Percentiles rank a stretch among this genome's conserved stretches.
Evolutionary conservation across 768 basidiomycete species (phyloP).

Genomic region (Boletus sp.): DNA sequence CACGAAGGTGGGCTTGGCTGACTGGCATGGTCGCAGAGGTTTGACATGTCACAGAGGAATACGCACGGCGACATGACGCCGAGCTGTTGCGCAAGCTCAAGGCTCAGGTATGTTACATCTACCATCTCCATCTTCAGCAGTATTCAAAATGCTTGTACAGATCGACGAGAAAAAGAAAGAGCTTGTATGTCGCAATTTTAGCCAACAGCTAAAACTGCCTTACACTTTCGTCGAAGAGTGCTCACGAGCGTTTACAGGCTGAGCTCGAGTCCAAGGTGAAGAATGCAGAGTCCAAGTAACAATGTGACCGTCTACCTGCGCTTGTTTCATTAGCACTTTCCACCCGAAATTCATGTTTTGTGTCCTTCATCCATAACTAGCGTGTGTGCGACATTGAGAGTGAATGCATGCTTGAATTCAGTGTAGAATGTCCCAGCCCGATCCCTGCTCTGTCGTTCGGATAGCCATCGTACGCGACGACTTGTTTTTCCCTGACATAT

Average conservation of each 20-base stretch:
- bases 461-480: slow-evolving; percentile 25
- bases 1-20: slow-evolving; percentile 48
- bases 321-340: slow-evolving; percentile 6
- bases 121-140: neutral
- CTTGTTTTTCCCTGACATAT: no score
- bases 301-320: neutral
- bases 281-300: slow-evolving; percentile 21
- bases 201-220: slow-evolving; percentile 12
- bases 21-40: neutral
- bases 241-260: slow-evolving; percentile 22
- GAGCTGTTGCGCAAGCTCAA: slow-evolving; percentile 58
- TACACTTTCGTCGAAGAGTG: slow-evolving; percentile 8
- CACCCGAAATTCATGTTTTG: neutral
- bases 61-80: slow-evolving; percentile 54
- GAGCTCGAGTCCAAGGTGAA: slow-evolving; percentile 30
- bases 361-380: neutral
- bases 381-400: neutral
- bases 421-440: slow-evolving; percentile 6
- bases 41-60: slow-evolving; percentile 51
- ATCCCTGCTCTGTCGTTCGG: slow-evolving; percentile 15
- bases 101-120: slow-evolving; percentile 41
- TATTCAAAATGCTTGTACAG: slow-evolving; percentile 11
- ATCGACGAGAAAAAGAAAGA: slow-evolving; percentile 31
- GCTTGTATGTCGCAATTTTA: slow-evolving; percentile 26
- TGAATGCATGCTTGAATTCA: no score